Evolutionary conservation across 495 filamentous ascomycete species (phyloP), one percentile per base, ranked within the genome.

Genomic region (Talaromyces stipitatus): DNA sequence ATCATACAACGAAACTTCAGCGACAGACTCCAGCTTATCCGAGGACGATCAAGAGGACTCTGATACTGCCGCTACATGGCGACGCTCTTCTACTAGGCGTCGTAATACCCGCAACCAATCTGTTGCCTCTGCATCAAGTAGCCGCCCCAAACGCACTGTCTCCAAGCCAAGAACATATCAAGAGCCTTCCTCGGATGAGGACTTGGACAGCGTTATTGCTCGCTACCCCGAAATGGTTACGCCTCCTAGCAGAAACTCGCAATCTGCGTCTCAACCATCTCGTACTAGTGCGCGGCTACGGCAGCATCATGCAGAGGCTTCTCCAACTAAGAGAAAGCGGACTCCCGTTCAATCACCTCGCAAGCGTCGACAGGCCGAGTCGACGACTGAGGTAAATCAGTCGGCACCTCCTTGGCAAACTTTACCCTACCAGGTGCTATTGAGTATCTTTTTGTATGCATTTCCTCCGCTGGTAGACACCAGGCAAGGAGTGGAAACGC

Each of bases 381-480:
- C 55, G 3, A n/a, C 30, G 1, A 33, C 20, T 2, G 62, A 67
- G 23, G n/a, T 70, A 14, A 59, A 78, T 24, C 72, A 73, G 12
- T 72, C 71, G 24, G 82, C 82, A 32, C 88, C 84, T 38, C 74
- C 80, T 4, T 96, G 89, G 89, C 68, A 79, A 9, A 79, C 71
- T 1, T 69, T 95, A 3, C 89, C 89, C 1, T 90, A 92, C 59
- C 78, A 87, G 20, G 72, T 94, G 2, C 78, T 89, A 18, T 67
- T 87, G 12, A 73, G 85, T 29, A 82, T 92, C 48, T 90, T 96
- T 63, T 59, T 77, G 46, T 81, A 77, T 58, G 85, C 87, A 5
- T 81, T 84, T 4, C 68, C 79, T 43, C 85, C 88, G 2, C 69
- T 89, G 11, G 71, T 81, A 32, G 78, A 85, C 56, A 71, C 78